Base-by-base conservation (phyloP, 352 stramenopile species). In the Lagenidium sp. region DNA sequence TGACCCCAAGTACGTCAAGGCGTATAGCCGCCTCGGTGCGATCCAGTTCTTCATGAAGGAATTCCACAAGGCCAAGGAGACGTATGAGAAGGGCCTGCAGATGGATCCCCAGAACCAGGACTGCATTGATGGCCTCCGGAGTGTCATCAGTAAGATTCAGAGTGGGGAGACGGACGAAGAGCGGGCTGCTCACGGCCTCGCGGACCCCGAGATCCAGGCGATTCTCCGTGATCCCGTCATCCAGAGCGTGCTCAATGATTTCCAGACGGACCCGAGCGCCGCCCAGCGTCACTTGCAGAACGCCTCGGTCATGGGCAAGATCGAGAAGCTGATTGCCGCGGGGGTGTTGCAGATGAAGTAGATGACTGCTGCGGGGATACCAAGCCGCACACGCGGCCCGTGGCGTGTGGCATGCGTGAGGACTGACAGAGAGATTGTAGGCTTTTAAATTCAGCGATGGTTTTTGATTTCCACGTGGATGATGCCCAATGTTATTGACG, bases 1-100 rank as follows among this genome's bases (percentile, higher is more conserved):
- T 15, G 97, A 99, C 68, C 90, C 90, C 4, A 98, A 97, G 60
- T 99, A 99, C 63, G 95, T 99, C 31, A 99, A 99, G 76, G 96
- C 96, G 11, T 99, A 97, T 76, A 94, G 86, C 21, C 94, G 96
- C 30, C 97, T 99, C 58, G 97, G 95, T 16, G 96, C 98, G 47
- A 99, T 99, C 62, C 94, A 99, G 72, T 96, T 98, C 52, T 95
- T 98, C 52, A 97, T 99, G 82, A 99, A 99, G 77, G 95, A 99
- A 54, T 98, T 97, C 73, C 96, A 99, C 85, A 99, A 99, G 71
- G 95, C 95, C 13, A 82, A 97, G 37, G 90, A 98, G 55, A 96
- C 82, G 32, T 99, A 98, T 70, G 85, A 97, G 53, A 93, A 96
- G 50, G 97, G 97, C 7, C 64, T 99, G 34, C 63, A 85, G 32